Base-by-base conservation (phyloP, 164 flowering plant genomes). In the Cinnamomum chago region DNA sequence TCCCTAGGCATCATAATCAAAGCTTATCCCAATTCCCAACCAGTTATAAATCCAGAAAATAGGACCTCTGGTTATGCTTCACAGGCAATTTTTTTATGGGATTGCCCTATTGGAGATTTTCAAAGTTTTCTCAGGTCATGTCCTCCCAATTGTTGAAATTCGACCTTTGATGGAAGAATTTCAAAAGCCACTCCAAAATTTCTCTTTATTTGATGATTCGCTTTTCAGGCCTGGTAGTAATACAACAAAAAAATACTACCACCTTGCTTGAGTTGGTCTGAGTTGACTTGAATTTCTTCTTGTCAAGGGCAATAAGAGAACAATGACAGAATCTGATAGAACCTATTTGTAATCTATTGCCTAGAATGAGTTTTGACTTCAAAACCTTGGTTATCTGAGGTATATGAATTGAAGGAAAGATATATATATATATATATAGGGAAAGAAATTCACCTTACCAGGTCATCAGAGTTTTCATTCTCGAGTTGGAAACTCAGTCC, bases 401-500 rank as follows among this genome's bases (percentile, higher is more conserved):
- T 3, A 55, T 1, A 55, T 20, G 20, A 67, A 30, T 10, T 27
- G 47, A 18, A 25, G 67, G 33, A 27, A 55, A 55, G 5, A 55
- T 5, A 23, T 25, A 62, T n/a, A n/a, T n/a, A n/a, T n/a, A n/a
- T n/a, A n/a, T 1, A 20, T 20, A 62, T 1, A 20, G 20, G 6
- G 51, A 47, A 13, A n/a, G 17, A 10, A 6, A 13, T n/a, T 71
- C 47, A 71, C 35, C 82, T 77, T 80, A 88, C 92, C 72, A 66
- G 77, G 70, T 87, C 81, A 33, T 86, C 89, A 10, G 79, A 15
- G 62, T 35, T 23, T 65, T 77, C 79, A 72, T 76, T 87, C 72
- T 70, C 84, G 5, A 93, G 81, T 52, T 80, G 74, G 79, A 90
- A 89, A 30, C 71, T 79, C 27, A 87, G 82, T 71, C 81, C 85